Conservation (phyloP, 257 asterid genomes). For the Echites panduratus region DNA sequence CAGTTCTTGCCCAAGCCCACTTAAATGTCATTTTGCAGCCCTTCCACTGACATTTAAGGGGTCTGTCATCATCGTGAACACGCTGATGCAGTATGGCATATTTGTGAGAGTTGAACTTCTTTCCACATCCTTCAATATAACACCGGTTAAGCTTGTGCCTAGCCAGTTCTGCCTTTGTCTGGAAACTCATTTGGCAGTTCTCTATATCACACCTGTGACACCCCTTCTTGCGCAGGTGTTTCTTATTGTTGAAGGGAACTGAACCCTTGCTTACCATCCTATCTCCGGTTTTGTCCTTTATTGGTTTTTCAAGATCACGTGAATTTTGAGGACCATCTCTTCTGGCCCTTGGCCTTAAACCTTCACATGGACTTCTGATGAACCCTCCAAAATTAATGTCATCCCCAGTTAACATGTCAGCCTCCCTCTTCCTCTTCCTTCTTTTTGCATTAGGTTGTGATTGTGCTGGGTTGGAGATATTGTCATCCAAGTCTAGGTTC, state of each 20-base stretch:
- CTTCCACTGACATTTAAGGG: constrained; percentile 78
- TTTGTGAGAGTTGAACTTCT: constrained; percentile 75
- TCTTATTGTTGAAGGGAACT: constrained; percentile 21
- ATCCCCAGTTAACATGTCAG: constrained; percentile 28
- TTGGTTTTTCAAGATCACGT: constrained; percentile 20
- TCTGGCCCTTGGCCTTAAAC: constrained; percentile 69
- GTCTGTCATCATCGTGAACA: constrained; percentile 77
- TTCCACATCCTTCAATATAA: constrained; percentile 68
- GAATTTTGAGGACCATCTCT: constrained; percentile 17
- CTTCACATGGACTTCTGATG: constrained; percentile 83
- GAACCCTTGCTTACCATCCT: constrained; percentile 30
- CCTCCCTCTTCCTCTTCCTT: constrained; percentile 58
- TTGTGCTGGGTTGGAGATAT: constrained; percentile 14
- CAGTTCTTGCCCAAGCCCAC: constrained; percentile 99
- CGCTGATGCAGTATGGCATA: constrained; percentile 64
- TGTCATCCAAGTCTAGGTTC: constrained; percentile 20
- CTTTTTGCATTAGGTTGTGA: constrained; percentile 16
- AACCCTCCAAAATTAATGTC: constrained; percentile 29
- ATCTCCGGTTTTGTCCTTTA: constrained; percentile 15
- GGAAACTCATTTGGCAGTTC: constrained; percentile 66
- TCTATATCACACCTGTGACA: constrained; percentile 53
- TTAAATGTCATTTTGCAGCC: constrained; percentile 84
- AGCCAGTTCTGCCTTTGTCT: constrained; percentile 54
- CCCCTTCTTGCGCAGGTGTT: constrained; percentile 28
- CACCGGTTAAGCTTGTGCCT: constrained; percentile 65